Conservation (phyloP, 768 basidiomycete species). For the Myochromella boudieri region DNA sequence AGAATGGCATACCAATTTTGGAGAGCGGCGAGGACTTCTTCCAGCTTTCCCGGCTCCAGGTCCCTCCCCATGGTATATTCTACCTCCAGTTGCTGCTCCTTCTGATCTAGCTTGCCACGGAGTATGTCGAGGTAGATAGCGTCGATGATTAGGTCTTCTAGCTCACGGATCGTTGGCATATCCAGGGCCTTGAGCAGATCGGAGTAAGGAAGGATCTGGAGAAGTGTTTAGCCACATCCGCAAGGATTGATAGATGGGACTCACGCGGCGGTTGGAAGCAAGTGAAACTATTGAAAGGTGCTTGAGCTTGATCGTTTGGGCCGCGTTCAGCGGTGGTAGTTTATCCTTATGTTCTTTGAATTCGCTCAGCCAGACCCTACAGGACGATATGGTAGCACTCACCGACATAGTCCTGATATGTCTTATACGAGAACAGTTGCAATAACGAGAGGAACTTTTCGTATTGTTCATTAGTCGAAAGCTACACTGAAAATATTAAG, state of each 20-base stretch:
- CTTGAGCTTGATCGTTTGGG: slow-evolving; percentile 86
- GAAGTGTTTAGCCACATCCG: not conserved
- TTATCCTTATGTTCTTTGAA: slow-evolving; percentile 60
- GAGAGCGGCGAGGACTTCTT: slow-evolving; percentile 58
- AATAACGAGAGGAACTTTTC: slow-evolving; percentile 62
- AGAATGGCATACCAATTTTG: slow-evolving; percentile 66
- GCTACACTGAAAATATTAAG: slow-evolving; percentile 39
- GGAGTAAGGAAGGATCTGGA: slow-evolving; percentile 80
- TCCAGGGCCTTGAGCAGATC: slow-evolving; percentile 69
- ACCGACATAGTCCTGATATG: slow-evolving; percentile 83
- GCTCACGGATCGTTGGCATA: slow-evolving; percentile 77
- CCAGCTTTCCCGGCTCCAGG: slow-evolving; percentile 72
- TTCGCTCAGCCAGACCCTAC: slow-evolving; percentile 1
- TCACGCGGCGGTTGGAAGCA: slow-evolving; percentile 73
- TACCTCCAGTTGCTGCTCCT: slow-evolving; percentile 84
- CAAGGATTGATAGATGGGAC: slow-evolving; percentile 22
- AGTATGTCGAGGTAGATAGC: slow-evolving; percentile 91
- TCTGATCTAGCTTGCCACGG: slow-evolving; percentile 91
- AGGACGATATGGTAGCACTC: slow-evolving; percentile 19
- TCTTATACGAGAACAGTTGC: slow-evolving; percentile 88
- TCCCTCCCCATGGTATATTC: slow-evolving; percentile 94
- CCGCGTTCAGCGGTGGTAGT: slow-evolving; percentile 65
- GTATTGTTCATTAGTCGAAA: slow-evolving; percentile 65
- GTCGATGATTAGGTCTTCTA: slow-evolving; percentile 97
- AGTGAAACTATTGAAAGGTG: slow-evolving; percentile 90